phyloP scores from a whole-genome alignment of 306 rosid species.

The Mimosa bimucronata region DNA sequence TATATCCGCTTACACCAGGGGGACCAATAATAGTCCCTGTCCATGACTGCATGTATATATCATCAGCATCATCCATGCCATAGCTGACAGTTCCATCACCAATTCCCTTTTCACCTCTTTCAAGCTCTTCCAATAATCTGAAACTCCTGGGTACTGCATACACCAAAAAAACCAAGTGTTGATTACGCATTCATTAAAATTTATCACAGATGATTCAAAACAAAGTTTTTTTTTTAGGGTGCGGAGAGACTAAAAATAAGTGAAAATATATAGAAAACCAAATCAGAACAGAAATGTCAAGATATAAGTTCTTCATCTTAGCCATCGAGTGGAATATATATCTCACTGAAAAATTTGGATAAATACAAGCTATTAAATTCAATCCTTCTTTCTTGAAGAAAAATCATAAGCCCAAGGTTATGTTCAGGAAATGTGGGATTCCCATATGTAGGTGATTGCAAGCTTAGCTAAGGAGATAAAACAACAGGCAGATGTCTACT shows the following conservation, averaged over 20 bases:
- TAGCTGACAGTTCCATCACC: constrained; percentile 99
- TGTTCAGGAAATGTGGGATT: neutral
- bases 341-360: neutral
- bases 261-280: neutral
- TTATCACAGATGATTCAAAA: neutral
- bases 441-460: neutral
- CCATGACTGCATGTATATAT: constrained; percentile 95
- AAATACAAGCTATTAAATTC: neutral
- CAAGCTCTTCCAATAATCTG: constrained; percentile 96
- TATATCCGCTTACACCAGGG: constrained; percentile 66
- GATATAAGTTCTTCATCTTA: neutral
- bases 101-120: constrained; percentile 98
- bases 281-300: neutral
- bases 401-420: neutral
- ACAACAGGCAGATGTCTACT: neutral
- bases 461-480: neutral
- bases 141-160: constrained; percentile 91
- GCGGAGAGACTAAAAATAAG: neutral
- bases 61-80: constrained; percentile 99
- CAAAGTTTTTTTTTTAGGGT: neutral
- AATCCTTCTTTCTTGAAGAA: neutral
- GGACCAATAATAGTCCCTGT: constrained; percentile 98
- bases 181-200: neutral
- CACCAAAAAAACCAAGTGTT: constrained; percentile 26
- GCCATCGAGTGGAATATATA: neutral